A percentile compares a stretch with the other conserved stretches of the same genome.
Evolutionary conservation across 495 filamentous ascomycete genomes (phyloP).

Genomic region (Penicillium cosmopolitanum): DNA sequence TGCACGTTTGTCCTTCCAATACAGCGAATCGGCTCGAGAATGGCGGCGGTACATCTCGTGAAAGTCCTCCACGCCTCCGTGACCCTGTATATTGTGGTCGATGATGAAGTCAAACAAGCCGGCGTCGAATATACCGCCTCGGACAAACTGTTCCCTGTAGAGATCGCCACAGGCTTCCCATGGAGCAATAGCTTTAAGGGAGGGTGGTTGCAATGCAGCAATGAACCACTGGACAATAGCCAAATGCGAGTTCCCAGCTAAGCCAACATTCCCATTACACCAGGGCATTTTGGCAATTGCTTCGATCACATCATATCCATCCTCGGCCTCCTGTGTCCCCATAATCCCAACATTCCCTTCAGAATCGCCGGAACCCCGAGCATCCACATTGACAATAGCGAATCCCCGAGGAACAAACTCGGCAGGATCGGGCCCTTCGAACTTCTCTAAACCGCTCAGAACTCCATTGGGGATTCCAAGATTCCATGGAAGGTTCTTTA

Average conservation of each 20-base stretch:
- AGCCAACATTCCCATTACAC: conserved; percentile 28
- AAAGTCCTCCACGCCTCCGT: conserved; percentile 33
- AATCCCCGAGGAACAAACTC: conserved; percentile 45
- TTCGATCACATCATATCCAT: conserved; percentile 27
- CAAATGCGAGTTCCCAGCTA: conserved; percentile 35
- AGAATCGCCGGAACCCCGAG: conserved; percentile 38
- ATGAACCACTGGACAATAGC: conserved; percentile 45
- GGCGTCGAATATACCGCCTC: conserved; percentile 53
- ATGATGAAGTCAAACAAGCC: conserved; percentile 16
- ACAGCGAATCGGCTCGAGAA: conserved; percentile 13
- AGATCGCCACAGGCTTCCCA: conserved; percentile 46
- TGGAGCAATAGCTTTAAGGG: conserved; percentile 44
- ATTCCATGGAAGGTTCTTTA: conserved; percentile 12
- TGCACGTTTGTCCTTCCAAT: conserved; percentile 31
- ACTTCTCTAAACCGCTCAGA: conserved; percentile 35
- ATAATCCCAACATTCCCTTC: conserved; percentile 40
- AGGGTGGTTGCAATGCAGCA: conserved; percentile 39
- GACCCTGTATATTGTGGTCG: conserved; percentile 16
- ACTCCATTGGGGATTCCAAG: conserved; percentile 21
- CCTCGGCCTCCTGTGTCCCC: conserved; percentile 42
- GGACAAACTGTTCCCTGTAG: conserved; percentile 35
- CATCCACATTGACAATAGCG: conserved; percentile 44
- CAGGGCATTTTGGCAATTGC: conserved; percentile 22
- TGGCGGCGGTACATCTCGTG: conserved; percentile 19
- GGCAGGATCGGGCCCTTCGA: conserved; percentile 49